Evolutionary conservation across 2,329 filamentous ascomycete genomes (phyloP).

Genomic region (Cryphonectria naterciae): DNA sequence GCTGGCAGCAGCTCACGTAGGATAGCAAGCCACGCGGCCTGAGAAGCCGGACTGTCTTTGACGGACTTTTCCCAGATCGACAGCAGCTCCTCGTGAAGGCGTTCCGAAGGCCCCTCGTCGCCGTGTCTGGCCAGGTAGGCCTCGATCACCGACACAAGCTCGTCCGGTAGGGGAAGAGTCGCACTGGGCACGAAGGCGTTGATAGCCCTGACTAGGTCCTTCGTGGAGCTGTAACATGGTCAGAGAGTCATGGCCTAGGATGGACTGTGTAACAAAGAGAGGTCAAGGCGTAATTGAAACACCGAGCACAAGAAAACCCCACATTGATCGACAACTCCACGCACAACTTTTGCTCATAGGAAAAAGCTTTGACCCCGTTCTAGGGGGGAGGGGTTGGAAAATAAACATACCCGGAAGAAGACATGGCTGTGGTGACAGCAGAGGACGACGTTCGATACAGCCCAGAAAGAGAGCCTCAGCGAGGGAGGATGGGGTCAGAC

Average conservation of each 20-base stretch:
- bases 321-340: background rate
- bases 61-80: conserved; percentile 69
- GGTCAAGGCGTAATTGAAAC: background rate
- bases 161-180: conserved; percentile 66
- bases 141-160: conserved; percentile 64
- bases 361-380: background rate
- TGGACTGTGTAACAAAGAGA: background rate
- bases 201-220: conserved; percentile 64
- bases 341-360: too few relatives aligned
- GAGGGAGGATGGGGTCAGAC: conserved; percentile 19
- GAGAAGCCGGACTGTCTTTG: conserved; percentile 56
- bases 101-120: conserved; percentile 71
- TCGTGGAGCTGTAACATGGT: conserved; percentile 53
- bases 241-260: conserved; percentile 20
- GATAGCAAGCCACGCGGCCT: conserved; percentile 70
- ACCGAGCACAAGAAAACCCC: background rate
- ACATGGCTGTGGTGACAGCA: conserved; percentile 18
- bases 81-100: conserved; percentile 74
- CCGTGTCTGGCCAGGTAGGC: conserved; percentile 70
- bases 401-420: conserved; percentile 28
- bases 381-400: background rate
- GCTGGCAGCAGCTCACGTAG: conserved; percentile 66
- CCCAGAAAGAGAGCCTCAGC: conserved; percentile 18
- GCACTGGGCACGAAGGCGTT: conserved; percentile 53
- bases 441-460: conserved; percentile 16